Base-by-base conservation (phyloP, 1,139 yeast species). In the Dujonia santamariae region DNA sequence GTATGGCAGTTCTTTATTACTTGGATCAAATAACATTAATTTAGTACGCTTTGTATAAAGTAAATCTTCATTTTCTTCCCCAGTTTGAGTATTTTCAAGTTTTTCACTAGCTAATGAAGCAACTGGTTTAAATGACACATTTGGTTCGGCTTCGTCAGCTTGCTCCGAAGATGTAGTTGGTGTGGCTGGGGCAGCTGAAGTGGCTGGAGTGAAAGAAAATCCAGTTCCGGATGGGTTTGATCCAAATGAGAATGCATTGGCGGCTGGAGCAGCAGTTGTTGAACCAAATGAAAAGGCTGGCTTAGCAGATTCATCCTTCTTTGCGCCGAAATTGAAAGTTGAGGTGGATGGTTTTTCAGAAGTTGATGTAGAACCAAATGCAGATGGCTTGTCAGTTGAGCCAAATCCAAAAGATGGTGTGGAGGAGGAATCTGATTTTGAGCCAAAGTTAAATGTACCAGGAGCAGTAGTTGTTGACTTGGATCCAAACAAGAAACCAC, bases 41-140 rank as follows among this genome's bases (percentile, higher is more conserved):
- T 87, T 87, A 7, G 94, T 74, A 50, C 85, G 74, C 50, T 84
- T 82, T 25, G 80, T 75, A 48, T 72, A 85, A 22, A 76, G 53
- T 0, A 70, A 55, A 4, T 71, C 77, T 61, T 92, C 97, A 38
- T 78, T 72, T 60, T 90, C 97, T 61, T 92, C 97, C 15, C 97
- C 97, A 4, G 94, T 85, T 19, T 41, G 42, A 2, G 75, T 70
- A 14, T 47, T 42, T 13, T 75, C 75, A 11, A 74, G 62, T 39
- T 70, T 67, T 18, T 75, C 67, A 7, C 42, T 33, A 0, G 66
- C 59, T 34, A 78, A 56, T 33, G 67, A 61, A 4, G 70, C 75
- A 19, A 71, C 60, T 0, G 78, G 75, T 25, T 62, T 60, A 45
- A 75, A 76, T 37, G 69, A 61, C 13, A 71, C 77, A 16, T 67